Conservation (phyloP, 148 eudicot species). For the Fallopia convolvulus region DNA sequence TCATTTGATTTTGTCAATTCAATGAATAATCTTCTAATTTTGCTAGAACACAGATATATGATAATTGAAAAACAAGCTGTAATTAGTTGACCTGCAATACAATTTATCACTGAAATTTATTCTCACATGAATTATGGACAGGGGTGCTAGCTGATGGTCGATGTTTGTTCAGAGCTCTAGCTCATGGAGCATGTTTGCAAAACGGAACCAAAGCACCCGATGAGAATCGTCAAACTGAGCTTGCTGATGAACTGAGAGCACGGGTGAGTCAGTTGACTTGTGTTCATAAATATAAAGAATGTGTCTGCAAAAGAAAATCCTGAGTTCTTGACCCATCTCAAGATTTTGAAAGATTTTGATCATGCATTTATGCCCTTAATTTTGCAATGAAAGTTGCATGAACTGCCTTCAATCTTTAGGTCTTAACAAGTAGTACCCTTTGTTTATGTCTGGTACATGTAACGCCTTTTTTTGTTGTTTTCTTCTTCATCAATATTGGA, state of each 20-base stretch:
- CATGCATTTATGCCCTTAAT: background rate
- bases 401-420: background rate
- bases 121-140: constrained; percentile 5
- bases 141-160: constrained; percentile 69
- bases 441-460: background rate
- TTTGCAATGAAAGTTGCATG: background rate
- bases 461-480: background rate
- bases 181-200: constrained; percentile 67
- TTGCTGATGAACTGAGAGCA: constrained; percentile 82
- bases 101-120: background rate
- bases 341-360: background rate
- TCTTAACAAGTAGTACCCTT: background rate
- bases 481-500: background rate
- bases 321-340: background rate
- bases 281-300: background rate
- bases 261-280: constrained; percentile 24
- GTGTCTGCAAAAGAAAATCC: background rate
- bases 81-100: background rate
- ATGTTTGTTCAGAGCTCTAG: constrained; percentile 75
- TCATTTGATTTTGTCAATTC: background rate
- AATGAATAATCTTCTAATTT: background rate
- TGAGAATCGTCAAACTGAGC: constrained; percentile 56
- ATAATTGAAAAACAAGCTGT: background rate
- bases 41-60: background rate
- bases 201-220: constrained; percentile 62